Conservation (phyloP, 257 asterid genomes). For the Capsicum pubescens region DNA sequence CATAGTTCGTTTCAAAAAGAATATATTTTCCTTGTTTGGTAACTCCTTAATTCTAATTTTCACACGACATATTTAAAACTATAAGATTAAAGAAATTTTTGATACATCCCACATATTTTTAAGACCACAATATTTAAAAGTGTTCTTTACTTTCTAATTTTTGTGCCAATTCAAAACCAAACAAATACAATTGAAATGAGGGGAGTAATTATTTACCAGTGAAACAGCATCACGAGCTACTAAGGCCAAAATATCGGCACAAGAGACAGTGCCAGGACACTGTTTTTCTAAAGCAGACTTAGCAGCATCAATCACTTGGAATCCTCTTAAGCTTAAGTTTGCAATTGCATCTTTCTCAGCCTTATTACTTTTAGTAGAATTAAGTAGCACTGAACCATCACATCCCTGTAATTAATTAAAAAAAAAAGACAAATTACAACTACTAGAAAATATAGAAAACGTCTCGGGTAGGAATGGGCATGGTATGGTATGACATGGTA, state of each 20-base stretch:
- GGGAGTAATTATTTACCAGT: conserved; percentile 32
- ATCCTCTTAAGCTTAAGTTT: conserved; percentile 59
- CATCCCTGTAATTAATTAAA: conserved; percentile 50
- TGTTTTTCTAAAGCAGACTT: conserved; percentile 57
- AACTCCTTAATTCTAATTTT: neutral
- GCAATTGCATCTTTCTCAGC: conserved; percentile 67
- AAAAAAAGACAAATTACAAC: too few relatives aligned
- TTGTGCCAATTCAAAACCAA: neutral
- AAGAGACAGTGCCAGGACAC: conserved; percentile 62
- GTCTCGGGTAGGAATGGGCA: too few relatives aligned
- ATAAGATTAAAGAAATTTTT: neutral
- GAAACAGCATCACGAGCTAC: conserved; percentile 65
- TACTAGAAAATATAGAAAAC: neutral
- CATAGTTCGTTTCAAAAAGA: too few relatives aligned
- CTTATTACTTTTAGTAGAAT: conserved; percentile 47
- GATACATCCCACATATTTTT: neutral
- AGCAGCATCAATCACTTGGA: conserved; percentile 63
- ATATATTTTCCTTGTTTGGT: neutral
- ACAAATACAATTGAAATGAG: neutral
- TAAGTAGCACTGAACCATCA: conserved; percentile 65
- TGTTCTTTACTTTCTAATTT: neutral
- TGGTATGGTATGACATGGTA: too few relatives aligned
- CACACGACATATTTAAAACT: rapidly evolving
- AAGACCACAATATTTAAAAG: neutral
- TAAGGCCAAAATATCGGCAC: conserved; percentile 75